Conservation (phyloP, 2,329 filamentous ascomycete genomes). For the Ophiosphaerella korrae region DNA sequence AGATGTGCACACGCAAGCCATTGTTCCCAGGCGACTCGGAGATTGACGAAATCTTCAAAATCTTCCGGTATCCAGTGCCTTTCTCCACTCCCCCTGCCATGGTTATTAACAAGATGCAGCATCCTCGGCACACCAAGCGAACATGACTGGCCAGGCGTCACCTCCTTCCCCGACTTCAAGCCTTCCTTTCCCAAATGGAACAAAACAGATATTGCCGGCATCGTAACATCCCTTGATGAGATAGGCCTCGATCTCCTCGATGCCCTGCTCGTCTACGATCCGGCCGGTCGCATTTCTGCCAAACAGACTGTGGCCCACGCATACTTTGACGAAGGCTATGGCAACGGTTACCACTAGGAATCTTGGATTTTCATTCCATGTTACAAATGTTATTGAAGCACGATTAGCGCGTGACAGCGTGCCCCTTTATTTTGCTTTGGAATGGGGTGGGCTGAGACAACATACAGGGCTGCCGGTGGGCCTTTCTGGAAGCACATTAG, state of each 20-base stretch:
- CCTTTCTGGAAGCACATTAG: constrained; percentile 16
- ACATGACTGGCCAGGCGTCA: constrained; percentile 84
- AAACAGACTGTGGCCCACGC: constrained; percentile 85
- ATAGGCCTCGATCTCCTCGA: constrained; percentile 71
- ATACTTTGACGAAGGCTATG: constrained; percentile 69
- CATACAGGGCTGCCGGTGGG: not conserved
- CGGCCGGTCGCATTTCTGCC: constrained; percentile 82
- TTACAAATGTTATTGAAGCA: constrained; percentile 36
- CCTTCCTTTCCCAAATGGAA: constrained; percentile 89
- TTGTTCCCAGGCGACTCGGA: constrained; percentile 92
- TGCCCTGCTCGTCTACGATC: constrained; percentile 82
- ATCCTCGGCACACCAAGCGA: constrained; percentile 84
- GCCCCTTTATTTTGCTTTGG: no score
- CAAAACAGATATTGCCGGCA: constrained; percentile 67
- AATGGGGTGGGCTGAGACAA: not conserved
- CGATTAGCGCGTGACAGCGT: constrained; percentile 13
- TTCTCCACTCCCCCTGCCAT: no score
- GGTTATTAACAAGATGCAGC: constrained; percentile 21
- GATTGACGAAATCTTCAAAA: constrained; percentile 95
- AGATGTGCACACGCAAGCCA: constrained; percentile 94
- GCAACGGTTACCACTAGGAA: constrained; percentile 40
- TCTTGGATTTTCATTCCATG: constrained; percentile 26
- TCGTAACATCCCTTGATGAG: constrained; percentile 76
- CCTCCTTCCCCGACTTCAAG: constrained; percentile 95
- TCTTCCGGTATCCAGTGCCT: constrained; percentile 69